These are phyloP conservation scores for Glycine latifolia DNA, from an alignment of 306 rosid genomes.

Conservation along the genomic window DNA sequence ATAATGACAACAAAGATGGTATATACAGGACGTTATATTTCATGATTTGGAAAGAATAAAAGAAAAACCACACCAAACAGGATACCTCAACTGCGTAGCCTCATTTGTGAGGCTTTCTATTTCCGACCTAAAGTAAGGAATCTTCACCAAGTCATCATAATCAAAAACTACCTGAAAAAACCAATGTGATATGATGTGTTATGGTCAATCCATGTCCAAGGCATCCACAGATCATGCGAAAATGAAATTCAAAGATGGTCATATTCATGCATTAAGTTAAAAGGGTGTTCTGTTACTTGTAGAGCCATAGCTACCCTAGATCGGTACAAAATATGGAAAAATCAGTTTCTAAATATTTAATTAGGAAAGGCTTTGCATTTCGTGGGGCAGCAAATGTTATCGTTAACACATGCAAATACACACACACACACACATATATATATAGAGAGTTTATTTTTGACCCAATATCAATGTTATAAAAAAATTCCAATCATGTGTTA, in stretches of 20 bases:
- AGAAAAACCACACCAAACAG: not conserved
- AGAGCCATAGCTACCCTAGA: conserved; percentile 10
- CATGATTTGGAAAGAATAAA: not conserved
- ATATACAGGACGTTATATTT: not conserved
- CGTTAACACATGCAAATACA: conserved; percentile 6
- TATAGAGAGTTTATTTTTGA: not conserved
- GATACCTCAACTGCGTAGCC: conserved; percentile 39
- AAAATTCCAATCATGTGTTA: not conserved
- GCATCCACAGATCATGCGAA: conserved; percentile 17
- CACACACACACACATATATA: not conserved
- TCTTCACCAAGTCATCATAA: conserved; percentile 76
- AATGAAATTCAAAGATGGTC: conserved; percentile 12
- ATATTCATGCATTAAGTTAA: conserved; percentile 13
- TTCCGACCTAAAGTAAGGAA: conserved; percentile 63
- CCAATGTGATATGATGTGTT: conserved; percentile 18
- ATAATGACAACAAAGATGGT: no score
- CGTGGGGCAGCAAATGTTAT: no score
- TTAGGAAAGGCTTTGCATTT: no score
- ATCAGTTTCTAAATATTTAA: not conserved
- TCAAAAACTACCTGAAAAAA: conserved; percentile 70
- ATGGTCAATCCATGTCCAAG: conserved; percentile 37
- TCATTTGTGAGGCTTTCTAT: conserved; percentile 65
- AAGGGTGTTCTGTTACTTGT: conserved; percentile 2
- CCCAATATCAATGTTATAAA: not conserved
- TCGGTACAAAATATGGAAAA: not conserved